phyloP scores from a whole-genome alignment of 352 stramenopile genomes.

The Globisporangium viniferum region DNA sequence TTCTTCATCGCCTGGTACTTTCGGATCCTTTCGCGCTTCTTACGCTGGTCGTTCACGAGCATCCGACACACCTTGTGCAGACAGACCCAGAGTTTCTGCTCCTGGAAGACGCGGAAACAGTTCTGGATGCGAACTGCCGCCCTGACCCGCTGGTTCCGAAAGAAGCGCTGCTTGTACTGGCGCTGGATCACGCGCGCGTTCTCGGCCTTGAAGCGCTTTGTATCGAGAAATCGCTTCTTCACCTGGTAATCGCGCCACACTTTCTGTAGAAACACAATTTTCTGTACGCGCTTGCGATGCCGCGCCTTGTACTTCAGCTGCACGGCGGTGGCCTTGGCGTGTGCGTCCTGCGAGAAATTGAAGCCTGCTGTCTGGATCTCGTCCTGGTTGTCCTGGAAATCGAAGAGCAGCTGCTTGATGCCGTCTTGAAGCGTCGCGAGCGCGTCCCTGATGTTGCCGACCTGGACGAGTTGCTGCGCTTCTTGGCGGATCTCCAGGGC shows the following conservation, averaged over 20 bases:
- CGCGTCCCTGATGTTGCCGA: constrained; percentile 32
- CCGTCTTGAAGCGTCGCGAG: constrained; percentile 42
- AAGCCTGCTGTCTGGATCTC: constrained; percentile 28
- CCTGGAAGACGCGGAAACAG: constrained; percentile 39
- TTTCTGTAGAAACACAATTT: constrained; percentile 31
- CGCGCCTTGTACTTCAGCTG: constrained; percentile 36
- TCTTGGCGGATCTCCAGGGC: constrained; percentile 21
- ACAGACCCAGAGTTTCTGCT: constrained; percentile 34
- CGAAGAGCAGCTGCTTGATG: constrained; percentile 40
- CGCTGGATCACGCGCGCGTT: constrained; percentile 34
- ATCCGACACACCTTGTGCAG: constrained; percentile 33
- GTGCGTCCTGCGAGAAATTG: constrained; percentile 40
- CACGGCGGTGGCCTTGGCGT: constrained; percentile 28
- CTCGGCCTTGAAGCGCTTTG: constrained; percentile 20
- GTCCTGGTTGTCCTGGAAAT: constrained; percentile 37
- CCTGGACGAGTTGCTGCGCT: constrained; percentile 15
- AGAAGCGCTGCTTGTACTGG: constrained; percentile 26
- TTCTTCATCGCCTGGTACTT: background rate
- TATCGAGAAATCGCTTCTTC: constrained; percentile 4
- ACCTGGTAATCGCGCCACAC: constrained; percentile 31
- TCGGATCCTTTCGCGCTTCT: constrained; percentile 10
- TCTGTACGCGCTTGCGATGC: constrained; percentile 25
- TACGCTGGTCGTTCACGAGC: constrained; percentile 22
- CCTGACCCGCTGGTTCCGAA: constrained; percentile 6
- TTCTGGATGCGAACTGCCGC: constrained; percentile 35